These are phyloP conservation scores for Cephaloascus fragrans DNA, from an alignment of 805 yeast genomes.

Conservation along the genomic window DNA sequence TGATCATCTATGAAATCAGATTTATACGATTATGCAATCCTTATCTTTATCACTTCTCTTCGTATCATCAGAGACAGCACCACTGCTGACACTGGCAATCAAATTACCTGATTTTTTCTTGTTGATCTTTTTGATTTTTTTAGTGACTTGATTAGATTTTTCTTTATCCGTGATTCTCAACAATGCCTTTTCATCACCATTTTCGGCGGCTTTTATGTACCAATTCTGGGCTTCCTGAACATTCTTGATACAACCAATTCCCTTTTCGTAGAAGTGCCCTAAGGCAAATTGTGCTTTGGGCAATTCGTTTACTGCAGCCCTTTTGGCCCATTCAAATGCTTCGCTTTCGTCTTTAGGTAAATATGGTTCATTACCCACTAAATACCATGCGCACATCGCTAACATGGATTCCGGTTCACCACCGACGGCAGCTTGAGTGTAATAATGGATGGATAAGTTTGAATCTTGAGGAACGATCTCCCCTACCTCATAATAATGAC, in stretches of 20 bases:
- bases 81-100: too few species aligned
- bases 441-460: slow-evolving; percentile 82
- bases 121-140: slow-evolving; percentile 16
- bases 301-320: slow-evolving; percentile 68
- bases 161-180: slow-evolving; percentile 22
- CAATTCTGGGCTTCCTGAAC: slow-evolving; percentile 52
- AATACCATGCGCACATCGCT: slow-evolving; percentile 94
- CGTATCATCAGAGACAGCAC: slow-evolving; percentile 4
- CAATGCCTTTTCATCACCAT: slow-evolving; percentile 31
- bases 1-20: too few species aligned
- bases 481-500: slow-evolving; percentile 78
- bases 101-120: slow-evolving; percentile 7
- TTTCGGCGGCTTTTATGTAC: slow-evolving; percentile 67
- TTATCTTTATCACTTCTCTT: slow-evolving; percentile 19
- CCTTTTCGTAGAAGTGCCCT: slow-evolving; percentile 77
- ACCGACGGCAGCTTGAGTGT: slow-evolving; percentile 79
- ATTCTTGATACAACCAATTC: slow-evolving; percentile 72
- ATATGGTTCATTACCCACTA: slow-evolving; percentile 83
- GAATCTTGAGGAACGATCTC: slow-evolving; percentile 69
- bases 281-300: slow-evolving; percentile 81
- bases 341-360: slow-evolving; percentile 71
- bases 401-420: slow-evolving; percentile 89
- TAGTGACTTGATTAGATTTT: slow-evolving; percentile 18
- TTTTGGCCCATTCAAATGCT: slow-evolving; percentile 89
- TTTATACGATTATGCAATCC: slow-evolving; percentile 35